These are phyloP conservation scores for Leptomonas pyrrhocoris DNA, from an alignment of 208 protist species.

Conservation along the genomic window DNA sequence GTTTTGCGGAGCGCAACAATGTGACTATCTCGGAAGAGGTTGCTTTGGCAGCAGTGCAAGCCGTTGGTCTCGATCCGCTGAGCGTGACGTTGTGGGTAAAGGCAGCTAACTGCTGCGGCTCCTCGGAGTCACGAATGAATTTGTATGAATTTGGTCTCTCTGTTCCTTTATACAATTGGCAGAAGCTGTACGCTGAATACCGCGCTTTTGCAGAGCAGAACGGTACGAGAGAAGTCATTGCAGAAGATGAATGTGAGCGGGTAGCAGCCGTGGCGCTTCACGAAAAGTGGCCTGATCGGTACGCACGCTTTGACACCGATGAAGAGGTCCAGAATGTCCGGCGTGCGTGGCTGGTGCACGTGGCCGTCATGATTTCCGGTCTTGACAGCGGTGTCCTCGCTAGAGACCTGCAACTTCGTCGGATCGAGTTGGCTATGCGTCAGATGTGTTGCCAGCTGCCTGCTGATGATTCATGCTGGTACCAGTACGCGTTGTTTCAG, in stretches of 20 bases:
- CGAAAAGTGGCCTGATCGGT: conserved; percentile 77
- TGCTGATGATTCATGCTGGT: conserved; percentile 72
- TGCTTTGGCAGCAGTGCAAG: conserved; percentile 63
- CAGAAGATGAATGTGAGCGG: conserved; percentile 17
- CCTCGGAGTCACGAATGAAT: conserved; percentile 46
- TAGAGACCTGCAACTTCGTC: conserved; percentile 57
- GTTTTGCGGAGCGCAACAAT: conserved; percentile 50
- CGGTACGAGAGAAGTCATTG: conserved; percentile 4
- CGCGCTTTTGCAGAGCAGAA: conserved; percentile 34
- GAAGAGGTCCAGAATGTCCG: conserved; percentile 38
- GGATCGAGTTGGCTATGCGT: conserved; percentile 80
- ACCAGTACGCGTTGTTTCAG: conserved; percentile 78
- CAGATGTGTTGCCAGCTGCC: conserved; percentile 80
- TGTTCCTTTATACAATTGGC: conserved; percentile 64
- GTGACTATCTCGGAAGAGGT: conserved; percentile 62
- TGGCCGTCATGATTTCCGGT: conserved; percentile 42
- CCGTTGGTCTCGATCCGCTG: conserved; percentile 73
- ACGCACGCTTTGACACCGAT: conserved; percentile 41
- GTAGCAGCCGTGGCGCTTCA: conserved; percentile 23
- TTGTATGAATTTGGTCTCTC: conserved; percentile 74
- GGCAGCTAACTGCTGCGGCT: conserved; percentile 38
- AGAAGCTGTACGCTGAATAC: conserved; percentile 52
- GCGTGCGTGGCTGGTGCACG: conserved; percentile 50
- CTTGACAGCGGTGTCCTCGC: conserved; percentile 29
- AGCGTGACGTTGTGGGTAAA: conserved; percentile 76